A percentile compares a stretch with the other conserved stretches of the same genome.
phyloP scores from a whole-genome alignment of 805 yeast genomes.

The Torulaspora delbrueckii region DNA sequence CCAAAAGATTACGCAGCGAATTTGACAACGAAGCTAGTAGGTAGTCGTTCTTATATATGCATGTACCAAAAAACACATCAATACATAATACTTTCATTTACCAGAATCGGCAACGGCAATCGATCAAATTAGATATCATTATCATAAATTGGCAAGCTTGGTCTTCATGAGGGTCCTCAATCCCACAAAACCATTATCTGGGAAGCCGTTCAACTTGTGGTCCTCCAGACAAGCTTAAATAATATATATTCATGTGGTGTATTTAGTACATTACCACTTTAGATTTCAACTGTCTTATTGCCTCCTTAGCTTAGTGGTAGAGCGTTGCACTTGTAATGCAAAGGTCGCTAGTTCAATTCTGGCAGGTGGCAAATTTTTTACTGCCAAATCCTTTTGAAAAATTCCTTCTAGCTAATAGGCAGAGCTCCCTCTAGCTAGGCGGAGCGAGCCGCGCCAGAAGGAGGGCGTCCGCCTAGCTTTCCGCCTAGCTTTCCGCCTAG shows the following conservation, averaged over 20 bases:
- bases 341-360: constrained; percentile 94
- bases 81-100: neutral
- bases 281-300: constrained; percentile 27
- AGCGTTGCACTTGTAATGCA: constrained; percentile 99
- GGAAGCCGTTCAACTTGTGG: no score
- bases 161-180: no score
- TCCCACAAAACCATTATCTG: no score
- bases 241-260: no score
- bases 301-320: constrained; percentile 99
- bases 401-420: neutral
- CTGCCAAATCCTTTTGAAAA: neutral
- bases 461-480: neutral
- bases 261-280: no score
- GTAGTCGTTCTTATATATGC: neutral
- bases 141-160: no score
- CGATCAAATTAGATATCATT: no score
- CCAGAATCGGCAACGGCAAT: no score
- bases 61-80: neutral
- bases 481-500: no score
- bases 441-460: neutral
- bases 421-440: neutral
- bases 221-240: no score
- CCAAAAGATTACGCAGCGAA: constrained; percentile 14
- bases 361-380: constrained; percentile 61
- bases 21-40: neutral